Base-by-base conservation (phyloP, 148 eudicot species). In the Cornus kousa region DNA sequence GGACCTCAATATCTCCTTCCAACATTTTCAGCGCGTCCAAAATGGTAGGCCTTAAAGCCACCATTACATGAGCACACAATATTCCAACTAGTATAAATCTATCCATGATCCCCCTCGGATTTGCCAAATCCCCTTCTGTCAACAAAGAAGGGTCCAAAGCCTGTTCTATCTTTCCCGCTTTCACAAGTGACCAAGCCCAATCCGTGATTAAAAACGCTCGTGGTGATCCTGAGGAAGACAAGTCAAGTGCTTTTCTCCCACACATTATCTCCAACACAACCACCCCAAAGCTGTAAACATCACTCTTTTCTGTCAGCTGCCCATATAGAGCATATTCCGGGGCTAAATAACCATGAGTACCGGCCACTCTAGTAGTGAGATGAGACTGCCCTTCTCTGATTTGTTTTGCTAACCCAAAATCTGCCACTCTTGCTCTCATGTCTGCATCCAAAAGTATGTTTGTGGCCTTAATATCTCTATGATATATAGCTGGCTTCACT, bases 21-120 rank as follows among this genome's bases (percentile, higher is more conserved):
- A 94, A 85, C 97, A 94, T 94, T 76, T 88, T 94, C 72, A 94
- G 50, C 0, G 94, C 98, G 19, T 94, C 97, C 68, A 82, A 77
- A 62, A 94, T 89, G 23, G 97, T 89, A 59, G 94, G 97, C 86
- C 98, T 90, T 32, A 94, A 80, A 71, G 94, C 98, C 78, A 92
- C 98, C 98, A 94, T 92, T 14, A 94, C 92, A 85, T 94, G 98
- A 76, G 97, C 95, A 86, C 98, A 94, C 59, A 94, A 75, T 72
- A 92, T 89, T 57, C 98, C 97, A 20, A 94, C 98, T 5, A 86
- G 85, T 11, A 94, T 83, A 84, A 90, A 94, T 66, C 98, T 90
- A 78, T 92, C 97, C 98, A 92, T 92, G 60, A 92, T 88, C 20
- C 80, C 90, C 79, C 70, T 89, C 0, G 91, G 94, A 68, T 89